Evolutionary conservation across 306 rosid species (phyloP), one percentile per base, ranked within the genome.

Genomic region (Dryas octopetala): DNA sequence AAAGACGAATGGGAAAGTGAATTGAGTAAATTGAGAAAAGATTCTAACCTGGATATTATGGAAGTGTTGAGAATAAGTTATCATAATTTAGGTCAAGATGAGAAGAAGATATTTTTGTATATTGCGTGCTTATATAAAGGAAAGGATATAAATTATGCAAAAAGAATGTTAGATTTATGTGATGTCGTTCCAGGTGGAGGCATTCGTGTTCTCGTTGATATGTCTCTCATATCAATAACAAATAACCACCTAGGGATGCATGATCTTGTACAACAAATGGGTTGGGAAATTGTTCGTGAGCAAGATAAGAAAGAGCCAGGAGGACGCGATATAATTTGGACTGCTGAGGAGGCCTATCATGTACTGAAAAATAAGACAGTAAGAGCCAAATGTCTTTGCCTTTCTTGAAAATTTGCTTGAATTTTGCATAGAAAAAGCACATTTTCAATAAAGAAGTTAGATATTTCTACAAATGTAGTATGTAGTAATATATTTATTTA

Each of bases 261-360:
- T 71, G 66, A 70, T 83, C 61, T 82, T 65, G 54, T 86, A 50
- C 79, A 81, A 77, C 62, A 77, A 50, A 75, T 76, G 83, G 89
- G 88, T 6, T 32, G 67, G 40, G 28, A 26, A n/a, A 76, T 83
- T 73, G 84, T 78, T 69, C 43, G 54, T 5, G 44, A 81, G 59
- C 69, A 83, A 43, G 76, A 55, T 8, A 17, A 0, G 5, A 40
- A 4, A 16, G 46, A 69, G 23, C 79, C 45, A 4, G 73, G 57
- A 49, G 45, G 47, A 52, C 59, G 73, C 26, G 47, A 41, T 19
- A 47, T 84, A 16, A 4, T 85, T 52, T 76, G 82, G 89, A 46
- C 41, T 45, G 7, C 17, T 0, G 2, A 76, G 7, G 83, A 85
- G 48, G 53, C 77, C 14, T 71, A 71, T 71, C 46, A 50, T 41